Conservation (phyloP, 345 rosid genomes). For the Psidium friedrichsthalianum region DNA sequence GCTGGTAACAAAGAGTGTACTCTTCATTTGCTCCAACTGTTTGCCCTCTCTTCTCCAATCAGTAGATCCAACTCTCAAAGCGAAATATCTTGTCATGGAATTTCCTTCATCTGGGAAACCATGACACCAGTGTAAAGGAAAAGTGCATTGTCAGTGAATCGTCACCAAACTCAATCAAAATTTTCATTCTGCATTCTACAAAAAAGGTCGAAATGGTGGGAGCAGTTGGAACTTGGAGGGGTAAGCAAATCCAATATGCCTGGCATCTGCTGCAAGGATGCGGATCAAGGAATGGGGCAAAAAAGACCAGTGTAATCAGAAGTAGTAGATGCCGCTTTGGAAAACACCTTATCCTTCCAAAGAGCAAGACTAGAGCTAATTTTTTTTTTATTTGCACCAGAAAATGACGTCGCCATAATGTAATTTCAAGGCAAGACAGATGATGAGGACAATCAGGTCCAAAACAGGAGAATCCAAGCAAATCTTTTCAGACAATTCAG, state of each 20-base stretch:
- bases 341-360: neutral
- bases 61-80: slow-evolving; percentile 71
- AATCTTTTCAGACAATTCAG: neutral
- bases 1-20: slow-evolving; percentile 61
- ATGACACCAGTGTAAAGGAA: neutral
- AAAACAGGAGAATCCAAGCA: neutral
- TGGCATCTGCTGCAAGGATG: neutral
- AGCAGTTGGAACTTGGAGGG: neutral
- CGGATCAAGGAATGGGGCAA: neutral
- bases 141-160: neutral
- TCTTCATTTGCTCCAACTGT: slow-evolving; percentile 69
- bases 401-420: neutral
- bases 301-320: neutral
- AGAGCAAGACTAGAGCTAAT: neutral
- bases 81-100: slow-evolving; percentile 47
- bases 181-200: neutral
- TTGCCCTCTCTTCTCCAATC: slow-evolving; percentile 84
- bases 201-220: neutral
- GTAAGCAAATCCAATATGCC: neutral
- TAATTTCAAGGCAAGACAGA: neutral
- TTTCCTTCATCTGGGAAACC: slow-evolving; percentile 56
- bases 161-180: neutral
- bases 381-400: neutral
- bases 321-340: neutral
- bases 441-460: too few relatives aligned